Conservation (phyloP, 1,284 basidiomycete species). For the Moesziomyces globuligerus region DNA sequence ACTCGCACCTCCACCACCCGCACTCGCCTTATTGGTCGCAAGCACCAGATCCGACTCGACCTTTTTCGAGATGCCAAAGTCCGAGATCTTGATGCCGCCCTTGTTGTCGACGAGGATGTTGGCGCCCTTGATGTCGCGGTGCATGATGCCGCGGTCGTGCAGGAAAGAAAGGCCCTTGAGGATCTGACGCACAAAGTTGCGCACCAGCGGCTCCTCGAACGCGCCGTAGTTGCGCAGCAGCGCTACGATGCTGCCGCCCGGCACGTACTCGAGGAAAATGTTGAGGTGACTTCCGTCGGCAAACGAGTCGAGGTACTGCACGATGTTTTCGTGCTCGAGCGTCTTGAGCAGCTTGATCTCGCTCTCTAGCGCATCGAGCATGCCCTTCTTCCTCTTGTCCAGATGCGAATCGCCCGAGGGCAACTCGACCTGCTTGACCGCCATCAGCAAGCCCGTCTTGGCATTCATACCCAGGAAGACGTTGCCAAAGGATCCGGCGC, state of each 20-base stretch:
- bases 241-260: slow-evolving; percentile 94
- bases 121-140: slow-evolving; percentile 97
- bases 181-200: slow-evolving; percentile 94
- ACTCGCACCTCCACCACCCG: slow-evolving; percentile 7
- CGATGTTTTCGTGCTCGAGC: slow-evolving; percentile 95
- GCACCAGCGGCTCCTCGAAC: slow-evolving; percentile 92
- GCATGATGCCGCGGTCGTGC: slow-evolving; percentile 93
- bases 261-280: slow-evolving; percentile 99
- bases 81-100: slow-evolving; percentile 96
- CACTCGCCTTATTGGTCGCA: slow-evolving; percentile 29
- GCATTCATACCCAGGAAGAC: slow-evolving; percentile 93
- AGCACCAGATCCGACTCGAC: slow-evolving; percentile 77
- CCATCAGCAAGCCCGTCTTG: slow-evolving; percentile 91
- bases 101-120: slow-evolving; percentile 99
- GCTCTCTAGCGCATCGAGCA: slow-evolving; percentile 91
- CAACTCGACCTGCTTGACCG: slow-evolving; percentile 98
- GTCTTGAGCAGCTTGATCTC: slow-evolving; percentile 97
- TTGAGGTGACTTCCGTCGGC: slow-evolving; percentile 75
- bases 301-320: slow-evolving; percentile 80
- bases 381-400: slow-evolving; percentile 91
- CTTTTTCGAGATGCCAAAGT: slow-evolving; percentile 99
- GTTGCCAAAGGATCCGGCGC: slow-evolving; percentile 75
- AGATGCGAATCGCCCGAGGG: slow-evolving; percentile 85
- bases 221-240: slow-evolving; percentile 92
- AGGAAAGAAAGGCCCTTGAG: slow-evolving; percentile 90